Conservation (phyloP, 2,329 filamentous ascomycete species). For the Neocucurbitaria cava region DNA sequence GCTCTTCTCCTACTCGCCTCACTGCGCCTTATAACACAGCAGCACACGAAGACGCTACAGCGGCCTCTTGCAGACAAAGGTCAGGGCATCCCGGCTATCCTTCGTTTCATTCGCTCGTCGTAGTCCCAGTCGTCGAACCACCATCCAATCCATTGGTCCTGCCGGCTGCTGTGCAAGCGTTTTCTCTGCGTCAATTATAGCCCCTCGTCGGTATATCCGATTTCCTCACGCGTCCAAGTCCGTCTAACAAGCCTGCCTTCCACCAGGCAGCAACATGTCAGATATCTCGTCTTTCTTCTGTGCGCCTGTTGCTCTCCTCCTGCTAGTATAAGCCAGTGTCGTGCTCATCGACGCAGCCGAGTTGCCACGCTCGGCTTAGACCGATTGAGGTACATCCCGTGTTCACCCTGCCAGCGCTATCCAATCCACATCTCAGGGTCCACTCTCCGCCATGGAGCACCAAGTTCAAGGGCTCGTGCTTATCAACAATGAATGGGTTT, state of each 20-base stretch:
- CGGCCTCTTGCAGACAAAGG: slow-evolving; percentile 5
- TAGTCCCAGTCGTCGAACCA: slow-evolving; percentile 8
- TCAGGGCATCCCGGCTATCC: slow-evolving; percentile 17
- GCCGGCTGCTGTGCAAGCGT: slow-evolving; percentile 14
- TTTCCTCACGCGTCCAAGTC: slow-evolving; percentile 6
- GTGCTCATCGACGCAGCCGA: slow-evolving; percentile 6
- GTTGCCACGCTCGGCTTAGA: slow-evolving; percentile 5
- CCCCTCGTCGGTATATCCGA: slow-evolving; percentile 11
- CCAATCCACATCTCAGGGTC: not conserved
- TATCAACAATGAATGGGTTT: slow-evolving; percentile 45
- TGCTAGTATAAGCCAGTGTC: slow-evolving; percentile 11
- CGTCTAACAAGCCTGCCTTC: slow-evolving; percentile 17
- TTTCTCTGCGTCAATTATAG: slow-evolving; percentile 14
- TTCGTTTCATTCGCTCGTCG: slow-evolving; percentile 16
- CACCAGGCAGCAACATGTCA: slow-evolving; percentile 28
- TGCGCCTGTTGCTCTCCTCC: slow-evolving; percentile 7
- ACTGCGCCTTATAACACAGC: not conserved
- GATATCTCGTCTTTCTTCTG: slow-evolving; percentile 8
- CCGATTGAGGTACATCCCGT: slow-evolving; percentile 1
- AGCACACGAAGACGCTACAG: slow-evolving; percentile 2
- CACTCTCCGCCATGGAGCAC: slow-evolving; percentile 30
- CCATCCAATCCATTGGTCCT: slow-evolving; percentile 16
- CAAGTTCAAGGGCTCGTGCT: slow-evolving; percentile 37
- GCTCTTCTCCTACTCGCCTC: not conserved
- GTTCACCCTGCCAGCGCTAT: slow-evolving; percentile 2